phyloP scores from a whole-genome alignment of 139 green algal genomes.

The Chlamydomonas incerta region DNA sequence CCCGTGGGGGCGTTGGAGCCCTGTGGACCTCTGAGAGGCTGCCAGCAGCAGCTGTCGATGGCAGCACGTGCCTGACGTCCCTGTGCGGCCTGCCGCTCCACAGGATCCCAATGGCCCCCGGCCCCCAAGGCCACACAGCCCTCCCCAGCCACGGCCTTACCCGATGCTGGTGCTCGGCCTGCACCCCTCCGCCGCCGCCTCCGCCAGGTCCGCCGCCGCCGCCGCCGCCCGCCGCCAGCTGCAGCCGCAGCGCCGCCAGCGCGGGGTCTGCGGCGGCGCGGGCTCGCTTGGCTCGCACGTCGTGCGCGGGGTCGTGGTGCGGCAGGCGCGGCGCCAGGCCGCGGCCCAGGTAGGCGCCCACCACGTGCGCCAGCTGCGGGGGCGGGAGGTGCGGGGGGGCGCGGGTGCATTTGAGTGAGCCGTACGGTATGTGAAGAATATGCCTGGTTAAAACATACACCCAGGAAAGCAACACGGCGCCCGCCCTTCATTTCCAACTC shows the following conservation, averaged over 20 bases:
- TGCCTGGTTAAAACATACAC: too few relatives aligned
- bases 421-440: too few relatives aligned
- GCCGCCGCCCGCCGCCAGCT: background rate
- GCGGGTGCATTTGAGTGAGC: background rate
- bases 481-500: too few relatives aligned
- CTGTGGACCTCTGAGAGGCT: too few relatives aligned
- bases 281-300: constrained; percentile 20
- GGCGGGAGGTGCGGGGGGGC: background rate
- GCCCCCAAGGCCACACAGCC: too few relatives aligned
- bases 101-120: too few relatives aligned
- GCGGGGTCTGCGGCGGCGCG: background rate
- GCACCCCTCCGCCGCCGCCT: background rate
- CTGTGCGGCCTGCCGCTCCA: too few relatives aligned
- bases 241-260: background rate
- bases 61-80: too few relatives aligned
- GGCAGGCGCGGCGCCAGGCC: constrained; percentile 28
- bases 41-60: too few relatives aligned
- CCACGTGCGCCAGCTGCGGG: constrained; percentile 27
- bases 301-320: constrained; percentile 36
- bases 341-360: constrained; percentile 10
- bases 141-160: background rate
- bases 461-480: too few relatives aligned
- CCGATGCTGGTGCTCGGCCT: too few relatives aligned
- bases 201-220: background rate
- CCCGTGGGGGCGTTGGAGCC: too few relatives aligned